These are phyloP conservation scores for Penicillium capsulatum DNA, from an alignment of 2,329 filamentous ascomycete genomes.

Conservation along the genomic window DNA sequence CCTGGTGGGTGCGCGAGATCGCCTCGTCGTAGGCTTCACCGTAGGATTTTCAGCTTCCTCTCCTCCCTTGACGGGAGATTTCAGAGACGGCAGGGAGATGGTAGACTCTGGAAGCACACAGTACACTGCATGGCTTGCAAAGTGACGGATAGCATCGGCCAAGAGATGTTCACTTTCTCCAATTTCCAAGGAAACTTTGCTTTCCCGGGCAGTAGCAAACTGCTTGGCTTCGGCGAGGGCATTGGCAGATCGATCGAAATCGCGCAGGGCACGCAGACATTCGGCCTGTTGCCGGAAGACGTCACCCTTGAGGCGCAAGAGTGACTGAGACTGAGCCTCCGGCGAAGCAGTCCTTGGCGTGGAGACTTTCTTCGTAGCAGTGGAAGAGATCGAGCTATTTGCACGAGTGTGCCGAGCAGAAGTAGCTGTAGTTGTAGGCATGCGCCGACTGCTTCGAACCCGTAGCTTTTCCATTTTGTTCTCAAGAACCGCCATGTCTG, in stretches of 20 bases:
- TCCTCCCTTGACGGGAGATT: constrained; percentile 27
- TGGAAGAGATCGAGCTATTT: constrained; percentile 23
- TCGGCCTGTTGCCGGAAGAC: constrained; percentile 51
- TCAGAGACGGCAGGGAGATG: constrained; percentile 74
- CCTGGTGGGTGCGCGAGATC: constrained; percentile 26
- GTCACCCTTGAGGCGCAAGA: constrained; percentile 46
- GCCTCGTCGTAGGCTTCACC: constrained; percentile 25
- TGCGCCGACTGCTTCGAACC: constrained; percentile 29
- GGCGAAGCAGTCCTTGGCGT: constrained; percentile 14
- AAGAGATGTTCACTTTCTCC: constrained; percentile 37
- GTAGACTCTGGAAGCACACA: constrained; percentile 90
- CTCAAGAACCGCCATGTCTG: constrained; percentile 36
- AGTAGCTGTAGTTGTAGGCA: constrained; percentile 22
- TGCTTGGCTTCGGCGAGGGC: constrained; percentile 45
- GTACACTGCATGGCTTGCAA: constrained; percentile 76
- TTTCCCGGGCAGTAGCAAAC: constrained; percentile 47
- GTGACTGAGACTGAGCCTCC: constrained; percentile 35
- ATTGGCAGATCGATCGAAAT: constrained; percentile 56
- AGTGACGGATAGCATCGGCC: constrained; percentile 43
- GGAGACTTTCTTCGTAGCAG: constrained; percentile 20
- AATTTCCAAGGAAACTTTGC: constrained; percentile 55
- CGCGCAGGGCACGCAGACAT: constrained; percentile 43
- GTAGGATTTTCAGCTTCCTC: constrained; percentile 39
- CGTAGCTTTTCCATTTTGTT: constrained; percentile 43
- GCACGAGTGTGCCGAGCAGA: constrained; percentile 29